Percentiles rank a stretch among this genome's conserved stretches.
Evolutionary conservation across 139 green algal genomes (phyloP).

Genomic region (Coelastrella sp.): DNA sequence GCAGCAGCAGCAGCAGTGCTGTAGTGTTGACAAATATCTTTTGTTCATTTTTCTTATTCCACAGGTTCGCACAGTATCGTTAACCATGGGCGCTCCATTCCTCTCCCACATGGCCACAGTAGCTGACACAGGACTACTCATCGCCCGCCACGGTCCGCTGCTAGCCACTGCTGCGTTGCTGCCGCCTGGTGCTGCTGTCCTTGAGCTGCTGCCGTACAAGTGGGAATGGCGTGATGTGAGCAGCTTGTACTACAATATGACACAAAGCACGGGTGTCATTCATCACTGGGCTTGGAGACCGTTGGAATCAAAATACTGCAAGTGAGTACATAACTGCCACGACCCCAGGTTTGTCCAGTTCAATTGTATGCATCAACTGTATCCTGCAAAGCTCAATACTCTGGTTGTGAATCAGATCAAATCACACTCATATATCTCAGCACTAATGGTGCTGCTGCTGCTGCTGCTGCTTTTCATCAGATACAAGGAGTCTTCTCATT

Average conservation of each 20-base stretch:
- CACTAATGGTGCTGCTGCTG: neutral
- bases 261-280: conserved; percentile 68
- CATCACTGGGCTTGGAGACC: conserved; percentile 88
- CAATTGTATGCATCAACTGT: neutral
- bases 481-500: conserved; percentile 52
- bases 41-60: conserved; percentile 39
- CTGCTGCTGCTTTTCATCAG: neutral
- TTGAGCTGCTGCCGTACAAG: conserved; percentile 91
- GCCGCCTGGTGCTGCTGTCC: conserved; percentile 71
- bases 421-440: neutral
- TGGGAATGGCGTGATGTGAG: conserved; percentile 82
- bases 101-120: conserved; percentile 72
- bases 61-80: neutral
- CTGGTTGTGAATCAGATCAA: neutral
- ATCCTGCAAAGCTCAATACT: neutral
- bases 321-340: neutral
- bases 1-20: no score
- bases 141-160: conserved; percentile 77
- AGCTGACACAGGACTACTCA: conserved; percentile 73
- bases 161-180: conserved; percentile 80
- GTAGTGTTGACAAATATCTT: no score
- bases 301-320: conserved; percentile 51
- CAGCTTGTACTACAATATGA: conserved; percentile 84
- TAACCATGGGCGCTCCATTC: conserved; percentile 66
- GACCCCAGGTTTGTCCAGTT: neutral